phyloP scores from a whole-genome alignment of 2,329 filamentous ascomycete genomes.

The Elsinoe perseae region DNA sequence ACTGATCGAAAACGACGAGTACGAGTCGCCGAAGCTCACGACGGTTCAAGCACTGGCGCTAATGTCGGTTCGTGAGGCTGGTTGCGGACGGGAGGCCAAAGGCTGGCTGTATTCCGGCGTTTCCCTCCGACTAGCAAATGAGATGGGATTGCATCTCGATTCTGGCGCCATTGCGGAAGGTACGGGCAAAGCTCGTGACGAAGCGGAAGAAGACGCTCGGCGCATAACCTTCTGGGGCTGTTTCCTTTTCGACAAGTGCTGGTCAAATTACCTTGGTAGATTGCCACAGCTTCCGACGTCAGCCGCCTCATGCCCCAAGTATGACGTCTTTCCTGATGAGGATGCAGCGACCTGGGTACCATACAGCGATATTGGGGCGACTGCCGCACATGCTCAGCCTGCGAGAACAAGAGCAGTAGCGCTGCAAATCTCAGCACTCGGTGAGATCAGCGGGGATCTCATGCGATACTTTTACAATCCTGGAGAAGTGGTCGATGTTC shows the following conservation, averaged over 20 bases:
- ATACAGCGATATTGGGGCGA: constrained; percentile 76
- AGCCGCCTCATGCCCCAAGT: constrained; percentile 76
- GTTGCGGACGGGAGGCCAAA: constrained; percentile 86
- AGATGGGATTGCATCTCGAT: constrained; percentile 85
- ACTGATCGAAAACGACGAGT: constrained; percentile 85
- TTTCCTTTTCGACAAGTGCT: constrained; percentile 97
- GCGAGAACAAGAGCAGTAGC: constrained; percentile 75
- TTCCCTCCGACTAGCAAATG: constrained; percentile 95
- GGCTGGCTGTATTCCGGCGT: constrained; percentile 98
- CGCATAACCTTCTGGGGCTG: constrained; percentile 96
- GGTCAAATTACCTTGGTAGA: constrained; percentile 94
- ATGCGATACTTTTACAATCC: constrained; percentile 80
- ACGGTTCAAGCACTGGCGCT: constrained; percentile 89
- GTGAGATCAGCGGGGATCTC: constrained; percentile 89
- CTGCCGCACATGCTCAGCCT: constrained; percentile 65
- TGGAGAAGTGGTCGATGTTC: constrained; percentile 49
- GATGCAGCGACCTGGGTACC: constrained; percentile 81
- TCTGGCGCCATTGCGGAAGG: constrained; percentile 54
- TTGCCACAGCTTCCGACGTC: constrained; percentile 76
- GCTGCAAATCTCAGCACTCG: constrained; percentile 72
- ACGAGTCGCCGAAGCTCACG: constrained; percentile 77
- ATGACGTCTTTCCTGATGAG: constrained; percentile 83
- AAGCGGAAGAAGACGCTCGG: constrained; percentile 80
- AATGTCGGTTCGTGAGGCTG: constrained; percentile 94
- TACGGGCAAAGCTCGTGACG: constrained; percentile 56